Base-by-base conservation (phyloP, 495 filamentous ascomycete species). In the Astrothelium subdiscretum region DNA sequence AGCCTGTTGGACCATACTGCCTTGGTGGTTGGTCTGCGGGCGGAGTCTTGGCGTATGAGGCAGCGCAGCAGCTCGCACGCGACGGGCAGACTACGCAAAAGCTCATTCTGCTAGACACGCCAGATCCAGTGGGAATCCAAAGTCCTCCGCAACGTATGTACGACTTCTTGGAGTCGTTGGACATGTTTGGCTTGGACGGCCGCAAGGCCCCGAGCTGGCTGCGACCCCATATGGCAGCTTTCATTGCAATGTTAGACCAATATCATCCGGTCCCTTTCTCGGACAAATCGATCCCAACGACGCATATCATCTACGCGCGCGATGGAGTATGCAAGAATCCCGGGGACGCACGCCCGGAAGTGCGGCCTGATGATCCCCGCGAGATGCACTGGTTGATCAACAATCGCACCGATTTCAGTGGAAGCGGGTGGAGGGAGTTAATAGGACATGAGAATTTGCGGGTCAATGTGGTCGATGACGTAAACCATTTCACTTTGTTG, bases 1-100 rank as follows among this genome's bases (percentile, higher is more conserved):
- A 87, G 66, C 81, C 85, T 1, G 31, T 73, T 0, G 88, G 88
- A 6, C 88, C 88, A 0, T 92, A 91, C 67, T 71, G 79, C 32
- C 67, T 92, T 5, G 80, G 81, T 11, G 88, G 88, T 57, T 77
- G 77, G 78, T 77, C 79, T 52, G 67, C 73, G 2, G 78, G 79
- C 0, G 81, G 80, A 1, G 66, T 81, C 18, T 63, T 74, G 51
- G 78, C 80, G 18, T 80, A 72, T 59, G 69, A 73, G 12, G 69
- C 66, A 4, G 71, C 77, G 2, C 59, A 68, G 44, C 67, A 73
- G 26, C 68, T 80, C 0, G 59, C 70, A 15, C 32, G 80, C 2
- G 58, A 58, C 12, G 71, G 68, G 40, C 65, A 68, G 38, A 65
- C 64, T 31, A 63, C 65, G 10, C 61, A 62, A 43, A 38, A 58